Base-by-base conservation (phyloP, 176 grass and related monocot genomes). In the Bolboschoenus planiculmis region DNA sequence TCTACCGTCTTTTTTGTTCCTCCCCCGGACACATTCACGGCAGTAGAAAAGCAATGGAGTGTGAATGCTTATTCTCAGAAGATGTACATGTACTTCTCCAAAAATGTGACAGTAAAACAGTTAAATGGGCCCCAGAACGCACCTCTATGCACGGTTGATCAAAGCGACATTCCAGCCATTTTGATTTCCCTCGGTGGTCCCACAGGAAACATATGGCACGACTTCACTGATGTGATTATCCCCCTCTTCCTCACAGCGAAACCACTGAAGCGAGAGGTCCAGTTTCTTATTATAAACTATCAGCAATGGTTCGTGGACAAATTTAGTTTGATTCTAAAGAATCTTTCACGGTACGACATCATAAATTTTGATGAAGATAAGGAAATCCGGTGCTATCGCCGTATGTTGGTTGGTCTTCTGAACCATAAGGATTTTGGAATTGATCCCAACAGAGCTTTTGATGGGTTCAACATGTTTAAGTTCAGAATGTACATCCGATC, bases 21-120 rank as follows among this genome's bases (percentile, higher is more conserved):
- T 20, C 79, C 65, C 0, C 8, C 20, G 4, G 54, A 56, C 34
- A 82, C 84, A 27, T 50, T 11, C 3, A 2, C 1, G 4, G 31
- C 34, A 46, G 18, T 56, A 4, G 16, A 70, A 47, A 64, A 93
- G 60, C 84, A 93, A 18, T 93, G 91, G 91, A 88, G 77, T 29
- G 80, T 93, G 47, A 85, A 87, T 2, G 84, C 87, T 39, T 89
- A 93, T 73, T 93, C 91, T 4, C 91, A 89, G 24, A 93, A 90
- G 60, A 33, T 31, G 46, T 77, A 77, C 46, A 23, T 85, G 46
- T 88, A 88, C 24, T 71, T 78, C 15, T 24, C 90, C 20, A 43
- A 53, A 9, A 60, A 85, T 34, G 86, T 93, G 15, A 93, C 72
- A 0, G 84, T 93, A 1, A 87, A 20, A 75, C 79, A 86, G 1